A percentile compares a stretch with the other conserved stretches of the same genome.
Conservation (phyloP, 2,329 filamentous ascomycete species). For the Aspergillus udagawae region DNA sequence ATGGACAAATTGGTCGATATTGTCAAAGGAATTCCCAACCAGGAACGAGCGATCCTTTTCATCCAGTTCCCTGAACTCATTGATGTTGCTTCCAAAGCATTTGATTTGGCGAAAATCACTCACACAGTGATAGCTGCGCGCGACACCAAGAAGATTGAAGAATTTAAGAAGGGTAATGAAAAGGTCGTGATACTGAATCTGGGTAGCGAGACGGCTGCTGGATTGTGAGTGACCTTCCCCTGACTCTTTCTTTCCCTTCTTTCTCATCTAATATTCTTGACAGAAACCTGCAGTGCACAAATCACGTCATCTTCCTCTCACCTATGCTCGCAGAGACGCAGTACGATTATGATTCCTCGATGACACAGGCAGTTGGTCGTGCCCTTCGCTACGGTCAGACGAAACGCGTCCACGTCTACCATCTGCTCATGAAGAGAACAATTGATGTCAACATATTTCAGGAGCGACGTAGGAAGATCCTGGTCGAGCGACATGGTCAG, state of each 20-base stretch:
- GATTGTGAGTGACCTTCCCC: conserved; percentile 47
- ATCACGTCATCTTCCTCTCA: conserved; percentile 61
- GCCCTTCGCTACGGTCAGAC: conserved; percentile 56
- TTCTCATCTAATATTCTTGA: conserved; percentile 9
- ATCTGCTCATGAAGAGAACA: conserved; percentile 41
- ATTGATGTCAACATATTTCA: conserved; percentile 46
- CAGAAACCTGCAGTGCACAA: conserved; percentile 60
- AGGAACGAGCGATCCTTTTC: conserved; percentile 55
- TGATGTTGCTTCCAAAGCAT: conserved; percentile 28
- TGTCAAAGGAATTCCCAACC: conserved; percentile 35
- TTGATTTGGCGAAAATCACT: conserved; percentile 25
- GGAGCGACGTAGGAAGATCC: conserved; percentile 25
- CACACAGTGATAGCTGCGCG: conserved; percentile 36
- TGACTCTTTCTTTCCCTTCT: background rate
- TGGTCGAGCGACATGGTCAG: conserved; percentile 23
- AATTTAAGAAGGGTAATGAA: conserved; percentile 36
- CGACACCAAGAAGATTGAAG: conserved; percentile 32
- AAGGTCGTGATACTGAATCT: conserved; percentile 57
- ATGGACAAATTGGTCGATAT: conserved; percentile 45
- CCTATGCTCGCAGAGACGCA: conserved; percentile 50
- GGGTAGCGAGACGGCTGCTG: conserved; percentile 55
- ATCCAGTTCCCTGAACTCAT: conserved; percentile 50
- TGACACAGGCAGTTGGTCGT: conserved; percentile 62
- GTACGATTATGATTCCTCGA: conserved; percentile 54
- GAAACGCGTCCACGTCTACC: conserved; percentile 56